Base-by-base conservation (phyloP, 2,329 filamentous ascomycete species). In the Tolypocladium ovalisporum region DNA sequence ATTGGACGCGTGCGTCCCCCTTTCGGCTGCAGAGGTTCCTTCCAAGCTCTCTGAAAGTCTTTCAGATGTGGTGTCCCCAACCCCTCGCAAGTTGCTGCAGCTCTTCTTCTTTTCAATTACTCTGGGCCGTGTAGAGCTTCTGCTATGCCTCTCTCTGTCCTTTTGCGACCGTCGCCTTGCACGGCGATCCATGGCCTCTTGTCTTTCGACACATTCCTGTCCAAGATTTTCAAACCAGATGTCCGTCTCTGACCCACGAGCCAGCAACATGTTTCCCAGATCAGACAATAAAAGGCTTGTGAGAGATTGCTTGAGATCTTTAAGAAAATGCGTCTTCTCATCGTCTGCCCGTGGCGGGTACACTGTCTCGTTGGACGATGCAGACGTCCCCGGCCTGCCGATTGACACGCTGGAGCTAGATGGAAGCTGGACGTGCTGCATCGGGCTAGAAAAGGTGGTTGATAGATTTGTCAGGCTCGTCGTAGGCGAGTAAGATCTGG, bases 171-270 rank as follows among this genome's bases (percentile, higher is more conserved):
- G 67, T 59, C 76, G 66, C 60, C 76, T 67, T 54, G 75, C 74
- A 53, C 77, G 75, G 42, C 75, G 73, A 59, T 83, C 77, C 36
- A 80, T 71, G 4, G 79, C 76, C 54, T 85, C 81, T 52, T 80
- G 82, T 32, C 83, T 77, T 42, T 86, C 82, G 55, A 86, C 83
- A 66, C 83, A 86, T 62, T 86, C 76, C 63, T 86, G 81, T 3
- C 84, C 83, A 8, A 91, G 70, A 17, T 82, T 82, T 55, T 82
- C 79, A 63, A 97, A 94, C 88, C 93, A 97, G 3, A 79, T 79
- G 69, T 97, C 94, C 0, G 93, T 97, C 74, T 99, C 94, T 47
- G 91, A 96, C 3, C 94, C 94, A 54, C 83, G 83, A n/a, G 86
- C 84, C 70, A 95, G 94, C 1, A 97, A 87, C 35, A 90, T 82